Base-by-base conservation (phyloP, 306 rosid genomes). In the Astragalus glycyphyllos region DNA sequence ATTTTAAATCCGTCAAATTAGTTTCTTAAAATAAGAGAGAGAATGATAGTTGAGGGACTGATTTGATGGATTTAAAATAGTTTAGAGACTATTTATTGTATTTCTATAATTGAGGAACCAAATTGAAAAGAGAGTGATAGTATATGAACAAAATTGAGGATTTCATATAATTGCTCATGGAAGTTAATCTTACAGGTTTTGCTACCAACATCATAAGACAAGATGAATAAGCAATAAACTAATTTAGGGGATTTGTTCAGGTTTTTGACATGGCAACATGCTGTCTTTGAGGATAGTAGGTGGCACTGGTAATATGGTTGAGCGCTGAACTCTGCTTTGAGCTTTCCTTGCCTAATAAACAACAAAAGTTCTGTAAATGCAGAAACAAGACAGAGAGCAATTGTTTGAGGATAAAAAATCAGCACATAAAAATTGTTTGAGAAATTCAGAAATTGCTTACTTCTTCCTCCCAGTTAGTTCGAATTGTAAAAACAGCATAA, bases 381-480 rank as follows among this genome's bases (percentile, higher is more conserved):
- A 64, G 50, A 15, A 20, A 42, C 4, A 23, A 41, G 50, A 58
- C 46, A 49, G 48, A 44, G 54, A 5, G 7, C 8, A 31, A 59
- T 35, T n/a, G n/a, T n/a, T n/a, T 41, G 50, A 48, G 17, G 51
- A 5, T 7, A 5, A 26, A 26, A 54, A 35, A 20, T 20, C 6
- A 56, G 9, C 42, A 55, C 23, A 38, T 11, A 16, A 57, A 31
- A 23, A n/a, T 42, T 37, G 6, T 20, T 1, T 20, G 23, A 34
- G 45, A 29, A 58, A 63, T 51, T 51, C 13, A 32, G 49, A 55
- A 57, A 69, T 37, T 45, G 23, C 77, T 42, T 73, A 86, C 96
- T 69, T 86, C 78, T 75, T 87, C 78, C 40, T 84, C 86, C 92
- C 94, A 89, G 34, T 86, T 77, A 14, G 89, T 84, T n/a, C 81